phyloP scores from a whole-genome alignment of 441 rosid genomes.

The Croton setiger region DNA sequence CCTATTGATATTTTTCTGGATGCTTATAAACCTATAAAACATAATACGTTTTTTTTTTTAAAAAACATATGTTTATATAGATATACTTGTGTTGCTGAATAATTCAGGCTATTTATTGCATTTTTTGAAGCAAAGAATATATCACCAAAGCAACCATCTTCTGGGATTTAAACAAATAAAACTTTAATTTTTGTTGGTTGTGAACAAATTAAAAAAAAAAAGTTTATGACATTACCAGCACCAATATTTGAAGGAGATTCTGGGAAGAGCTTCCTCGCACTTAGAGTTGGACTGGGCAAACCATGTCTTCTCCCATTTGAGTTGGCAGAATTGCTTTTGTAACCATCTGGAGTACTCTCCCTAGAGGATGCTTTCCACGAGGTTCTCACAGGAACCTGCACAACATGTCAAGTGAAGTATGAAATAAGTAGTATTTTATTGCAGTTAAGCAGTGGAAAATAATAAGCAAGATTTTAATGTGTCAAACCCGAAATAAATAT shows the following conservation, averaged over 20 bases:
- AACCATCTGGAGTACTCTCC: conserved; percentile 47
- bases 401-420: conserved; percentile 10
- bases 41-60: too few species aligned
- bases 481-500: neutral
- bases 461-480: neutral
- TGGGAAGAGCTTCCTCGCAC: conserved; percentile 48
- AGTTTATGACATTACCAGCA: conserved; percentile 26
- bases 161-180: neutral
- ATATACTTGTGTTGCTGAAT: too few species aligned
- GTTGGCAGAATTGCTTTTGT: conserved; percentile 48
- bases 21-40: too few species aligned
- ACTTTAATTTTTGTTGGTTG: neutral
- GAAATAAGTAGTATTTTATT: neutral
- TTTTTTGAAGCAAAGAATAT: too few species aligned
- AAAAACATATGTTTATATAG: too few species aligned
- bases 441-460: neutral
- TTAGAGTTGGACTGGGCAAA: conserved; percentile 39
- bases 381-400: conserved; percentile 51
- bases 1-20: too few species aligned
- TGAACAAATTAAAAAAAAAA: neutral
- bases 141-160: too few species aligned
- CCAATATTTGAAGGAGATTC: conserved; percentile 37
- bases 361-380: conserved; percentile 43
- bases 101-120: too few species aligned
- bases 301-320: conserved; percentile 54